Evolutionary conservation across 345 rosid genomes (phyloP).

Genomic region (Garcia nutans): DNA sequence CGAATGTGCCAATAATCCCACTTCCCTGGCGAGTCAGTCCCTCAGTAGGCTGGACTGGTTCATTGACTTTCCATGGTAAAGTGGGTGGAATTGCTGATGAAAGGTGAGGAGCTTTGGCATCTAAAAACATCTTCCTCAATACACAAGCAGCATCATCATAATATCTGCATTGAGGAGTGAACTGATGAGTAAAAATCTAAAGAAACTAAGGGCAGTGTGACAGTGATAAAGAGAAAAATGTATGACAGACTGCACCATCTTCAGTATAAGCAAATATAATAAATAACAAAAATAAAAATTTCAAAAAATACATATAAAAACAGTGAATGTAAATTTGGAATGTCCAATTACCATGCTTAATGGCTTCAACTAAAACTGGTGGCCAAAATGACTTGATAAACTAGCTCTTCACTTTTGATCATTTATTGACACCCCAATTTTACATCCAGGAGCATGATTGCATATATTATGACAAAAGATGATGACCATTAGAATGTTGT

Average conservation of each 20-base stretch:
- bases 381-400: neutral
- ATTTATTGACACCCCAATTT: neutral
- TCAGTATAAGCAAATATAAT: neutral
- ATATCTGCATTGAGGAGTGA: constrained; percentile 50
- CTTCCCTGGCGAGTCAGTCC: constrained; percentile 97
- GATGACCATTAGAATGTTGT: neutral
- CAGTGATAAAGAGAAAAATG: neutral
- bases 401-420: neutral
- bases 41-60: constrained; percentile 70
- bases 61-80: constrained; percentile 93
- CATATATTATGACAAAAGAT: neutral
- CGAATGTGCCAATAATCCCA: constrained; percentile 89
- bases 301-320: neutral
- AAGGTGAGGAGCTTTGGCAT: constrained; percentile 99
- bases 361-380: neutral
- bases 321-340: neutral
- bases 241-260: neutral
- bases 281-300: neutral
- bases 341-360: neutral
- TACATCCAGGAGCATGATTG: neutral
- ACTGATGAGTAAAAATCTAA: neutral
- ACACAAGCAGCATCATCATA: constrained; percentile 99
- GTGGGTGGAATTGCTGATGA: constrained; percentile 86
- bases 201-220: neutral
- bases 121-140: constrained; percentile 89